Conservation (phyloP, 805 yeast species). For the Saccharomycopsis synnaedendra region DNA sequence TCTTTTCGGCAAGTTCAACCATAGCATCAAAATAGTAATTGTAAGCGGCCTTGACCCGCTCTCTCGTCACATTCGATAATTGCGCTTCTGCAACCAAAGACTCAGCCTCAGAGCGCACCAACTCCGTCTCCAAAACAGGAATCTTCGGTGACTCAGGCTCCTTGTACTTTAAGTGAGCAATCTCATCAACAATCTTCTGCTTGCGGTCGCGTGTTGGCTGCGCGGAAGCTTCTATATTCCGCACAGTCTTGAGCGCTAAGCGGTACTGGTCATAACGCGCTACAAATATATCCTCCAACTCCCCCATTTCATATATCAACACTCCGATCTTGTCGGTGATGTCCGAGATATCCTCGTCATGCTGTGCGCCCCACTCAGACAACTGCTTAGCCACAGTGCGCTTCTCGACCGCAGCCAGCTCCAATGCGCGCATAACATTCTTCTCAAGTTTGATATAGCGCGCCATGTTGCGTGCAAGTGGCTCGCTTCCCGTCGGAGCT, state of each 20-base stretch:
- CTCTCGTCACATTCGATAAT: conserved; percentile 95
- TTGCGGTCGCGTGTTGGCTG: conserved; percentile 98
- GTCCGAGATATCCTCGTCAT: conserved; percentile 84
- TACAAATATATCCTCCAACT: conserved; percentile 94
- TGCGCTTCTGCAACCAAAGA: conserved; percentile 98
- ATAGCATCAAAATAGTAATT: conserved; percentile 92
- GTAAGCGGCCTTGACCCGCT: conserved; percentile 94
- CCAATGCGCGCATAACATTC: conserved; percentile 88
- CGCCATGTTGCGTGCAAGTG: conserved; percentile 82
- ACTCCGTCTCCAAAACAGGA: conserved; percentile 91
- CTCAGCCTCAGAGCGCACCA: conserved; percentile 98
- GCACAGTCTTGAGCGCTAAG: conserved; percentile 83
- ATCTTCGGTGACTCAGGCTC: conserved; percentile 97
- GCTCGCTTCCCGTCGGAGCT: conserved; percentile 80
- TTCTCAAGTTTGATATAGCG: conserved; percentile 93
- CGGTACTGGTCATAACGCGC: conserved; percentile 98
- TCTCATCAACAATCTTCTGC: conserved; percentile 94
- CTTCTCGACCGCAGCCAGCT: conserved; percentile 87
- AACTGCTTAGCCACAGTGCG: conserved; percentile 95
- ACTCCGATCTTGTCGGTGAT: conserved; percentile 97
- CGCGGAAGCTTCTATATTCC: conserved; percentile 95
- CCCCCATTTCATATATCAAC: conserved; percentile 90
- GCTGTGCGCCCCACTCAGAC: conserved; percentile 95
- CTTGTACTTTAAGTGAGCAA: conserved; percentile 95
- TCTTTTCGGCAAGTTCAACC: conserved; percentile 91